phyloP scores from a whole-genome alignment of 2,329 filamentous ascomycete species.

The Diaporthe sp. region DNA sequence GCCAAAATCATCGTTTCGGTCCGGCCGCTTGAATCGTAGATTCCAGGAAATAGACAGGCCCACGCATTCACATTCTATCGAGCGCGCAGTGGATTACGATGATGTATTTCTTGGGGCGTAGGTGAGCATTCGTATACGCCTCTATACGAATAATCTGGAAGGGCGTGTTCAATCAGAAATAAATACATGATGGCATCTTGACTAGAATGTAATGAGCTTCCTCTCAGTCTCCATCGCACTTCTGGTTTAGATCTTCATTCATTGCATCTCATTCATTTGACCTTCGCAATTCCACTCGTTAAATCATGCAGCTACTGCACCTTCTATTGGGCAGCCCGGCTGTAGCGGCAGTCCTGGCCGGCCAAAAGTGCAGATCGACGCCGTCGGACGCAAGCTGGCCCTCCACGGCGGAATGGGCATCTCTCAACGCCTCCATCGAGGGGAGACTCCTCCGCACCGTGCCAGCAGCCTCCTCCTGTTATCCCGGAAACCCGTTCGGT shows the following conservation, averaged over 20 bases:
- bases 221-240: background rate
- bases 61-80: background rate
- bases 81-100: background rate
- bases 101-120: background rate
- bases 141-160: background rate
- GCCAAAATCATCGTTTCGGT: background rate
- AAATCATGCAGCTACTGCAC: background rate
- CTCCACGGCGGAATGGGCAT: background rate
- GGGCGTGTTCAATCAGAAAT: background rate
- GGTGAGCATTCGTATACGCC: background rate
- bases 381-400: slow-evolving; percentile 19
- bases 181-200: background rate
- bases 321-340: background rate
- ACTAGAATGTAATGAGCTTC: no score
- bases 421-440: slow-evolving; percentile 4
- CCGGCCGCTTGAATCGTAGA: background rate
- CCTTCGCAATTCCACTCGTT: background rate
- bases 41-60: background rate
- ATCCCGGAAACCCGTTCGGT: background rate
- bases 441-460: slow-evolving; percentile 5
- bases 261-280: background rate
- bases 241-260: background rate
- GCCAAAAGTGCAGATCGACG: background rate
- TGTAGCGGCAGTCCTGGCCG: background rate
- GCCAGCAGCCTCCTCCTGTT: slow-evolving; percentile 12